Conservation (phyloP, 2,329 filamentous ascomycete genomes). For the Beauveria bassiana region DNA sequence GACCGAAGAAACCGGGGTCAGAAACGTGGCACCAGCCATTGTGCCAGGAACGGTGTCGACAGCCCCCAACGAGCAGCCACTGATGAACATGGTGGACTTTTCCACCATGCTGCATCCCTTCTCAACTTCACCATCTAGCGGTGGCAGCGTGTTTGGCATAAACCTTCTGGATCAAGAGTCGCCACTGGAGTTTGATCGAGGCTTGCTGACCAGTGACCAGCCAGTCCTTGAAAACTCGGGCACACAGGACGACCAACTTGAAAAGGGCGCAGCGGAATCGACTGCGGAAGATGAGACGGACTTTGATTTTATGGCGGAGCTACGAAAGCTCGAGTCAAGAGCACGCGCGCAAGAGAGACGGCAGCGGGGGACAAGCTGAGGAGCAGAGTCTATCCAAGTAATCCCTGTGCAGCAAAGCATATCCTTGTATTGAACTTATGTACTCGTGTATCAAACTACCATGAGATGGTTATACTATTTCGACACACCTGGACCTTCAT, state of each 20-base stretch:
- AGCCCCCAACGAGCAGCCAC: neutral
- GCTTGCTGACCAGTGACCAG: neutral
- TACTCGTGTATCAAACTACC: neutral
- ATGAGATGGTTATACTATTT: neutral
- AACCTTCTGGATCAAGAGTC: slow-evolving; percentile 3
- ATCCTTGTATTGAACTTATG: neutral
- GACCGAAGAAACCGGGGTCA: neutral
- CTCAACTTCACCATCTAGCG: slow-evolving; percentile 10
- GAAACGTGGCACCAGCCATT: neutral
- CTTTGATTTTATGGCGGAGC: slow-evolving; percentile 12
- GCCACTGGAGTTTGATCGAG: neutral
- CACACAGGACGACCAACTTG: neutral
- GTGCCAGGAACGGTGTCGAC: neutral
- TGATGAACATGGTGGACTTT: slow-evolving; percentile 9
- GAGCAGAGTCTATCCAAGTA: neutral
- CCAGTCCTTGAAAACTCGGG: neutral
- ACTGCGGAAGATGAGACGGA: neutral
- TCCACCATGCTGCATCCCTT: slow-evolving; percentile 10
- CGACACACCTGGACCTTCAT: slow-evolving; percentile 14
- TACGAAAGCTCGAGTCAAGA: slow-evolving; percentile 11
- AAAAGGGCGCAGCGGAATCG: neutral
- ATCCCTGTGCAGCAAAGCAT: neutral
- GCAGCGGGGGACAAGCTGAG: neutral
- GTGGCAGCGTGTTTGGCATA: slow-evolving; percentile 8
- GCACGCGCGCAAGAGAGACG: slow-evolving; percentile 6